These are phyloP conservation scores for Sporisorium sorghi DNA, from an alignment of 1,284 basidiomycete species.

Conservation along the genomic window DNA sequence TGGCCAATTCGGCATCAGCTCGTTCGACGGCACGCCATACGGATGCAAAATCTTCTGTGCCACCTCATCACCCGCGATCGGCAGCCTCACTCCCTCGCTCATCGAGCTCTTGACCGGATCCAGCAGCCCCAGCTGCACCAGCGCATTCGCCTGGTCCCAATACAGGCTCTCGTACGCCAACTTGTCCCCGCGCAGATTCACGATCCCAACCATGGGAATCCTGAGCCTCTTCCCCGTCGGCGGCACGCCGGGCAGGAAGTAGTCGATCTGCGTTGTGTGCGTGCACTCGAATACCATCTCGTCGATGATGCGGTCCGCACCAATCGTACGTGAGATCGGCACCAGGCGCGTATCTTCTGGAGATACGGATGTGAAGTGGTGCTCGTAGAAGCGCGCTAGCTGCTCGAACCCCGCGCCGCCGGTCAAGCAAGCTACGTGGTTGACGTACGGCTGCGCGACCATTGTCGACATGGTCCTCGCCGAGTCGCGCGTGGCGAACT, in stretches of 20 bases:
- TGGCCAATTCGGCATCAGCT: conserved; percentile 41
- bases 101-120: conserved; percentile 22
- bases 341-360: conserved; percentile 27
- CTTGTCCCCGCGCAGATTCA: conserved; percentile 43
- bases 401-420: conserved; percentile 31
- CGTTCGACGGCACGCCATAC: conserved; percentile 31
- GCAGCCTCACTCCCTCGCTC: conserved; percentile 6
- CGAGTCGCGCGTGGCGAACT: conserved; percentile 33
- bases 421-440: conserved; percentile 40
- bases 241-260: conserved; percentile 36
- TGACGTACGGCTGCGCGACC: conserved; percentile 39
- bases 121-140: conserved; percentile 27
- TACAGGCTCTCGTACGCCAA: conserved; percentile 42
- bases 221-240: conserved; percentile 29
- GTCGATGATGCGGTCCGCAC: conserved; percentile 35
- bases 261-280: conserved; percentile 38
- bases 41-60: conserved; percentile 42
- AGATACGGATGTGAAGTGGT: conserved; percentile 34
- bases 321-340: conserved; percentile 28
- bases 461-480: conserved; percentile 42
- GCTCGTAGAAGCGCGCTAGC: conserved; percentile 33
- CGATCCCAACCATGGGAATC: conserved; percentile 42
- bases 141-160: conserved; percentile 41
- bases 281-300: conserved; percentile 44
- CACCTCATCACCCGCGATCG: conserved; percentile 34